Evolutionary conservation across 2,329 filamentous ascomycete species (phyloP), one percentile per base, ranked within the genome.

Genomic region (Thermothelomyces thermophilus): DNA sequence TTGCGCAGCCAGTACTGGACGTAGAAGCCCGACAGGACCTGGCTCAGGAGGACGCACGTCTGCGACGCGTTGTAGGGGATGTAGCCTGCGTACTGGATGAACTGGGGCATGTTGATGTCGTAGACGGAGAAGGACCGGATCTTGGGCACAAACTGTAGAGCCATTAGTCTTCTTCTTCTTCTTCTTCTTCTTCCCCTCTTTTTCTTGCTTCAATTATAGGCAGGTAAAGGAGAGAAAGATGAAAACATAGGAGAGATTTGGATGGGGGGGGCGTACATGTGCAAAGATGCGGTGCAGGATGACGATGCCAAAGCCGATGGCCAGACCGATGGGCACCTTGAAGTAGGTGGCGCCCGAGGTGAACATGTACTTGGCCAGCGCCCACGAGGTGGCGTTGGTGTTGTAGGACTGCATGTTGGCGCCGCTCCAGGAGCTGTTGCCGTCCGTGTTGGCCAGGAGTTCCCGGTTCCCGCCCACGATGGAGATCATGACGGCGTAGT

Each of bases 41-140:
- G 68, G 58, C 70, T 76, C 49, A 75, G 62, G 42, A 80, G 62
- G 24, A 79, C 73, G 52, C 76, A 79, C 1, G 77, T 80, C 60
- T 80, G 77, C 0, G 71, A 73, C 37, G 67, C 63, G 60, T 79
- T 77, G 63, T 77, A 79, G 0, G 76, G 75, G 46, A 80, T 73
- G 47, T 67, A 78, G 13, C 75, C 76, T 8, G 74, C 71, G 48
- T 70, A 79, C 56, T 77, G 74, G 46, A 79, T 72, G 49, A 79
- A 72, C 54, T 78, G 75, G 0, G 76, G 69, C 46, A 79, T 57
- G 57, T 79, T 80, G 62, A 79, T 63, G 11, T 75, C 70, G 2
- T 55, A 50, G 2, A 72, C 52, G 0, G 67, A 62, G 42, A 77
- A 68, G 13, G 60, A 60, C 6, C 66, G 62, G 48, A 79, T 67